A percentile compares a stretch with the other conserved stretches of the same genome.
Conservation (phyloP, 2,329 filamentous ascomycete species). For the Alternaria infectoria region DNA sequence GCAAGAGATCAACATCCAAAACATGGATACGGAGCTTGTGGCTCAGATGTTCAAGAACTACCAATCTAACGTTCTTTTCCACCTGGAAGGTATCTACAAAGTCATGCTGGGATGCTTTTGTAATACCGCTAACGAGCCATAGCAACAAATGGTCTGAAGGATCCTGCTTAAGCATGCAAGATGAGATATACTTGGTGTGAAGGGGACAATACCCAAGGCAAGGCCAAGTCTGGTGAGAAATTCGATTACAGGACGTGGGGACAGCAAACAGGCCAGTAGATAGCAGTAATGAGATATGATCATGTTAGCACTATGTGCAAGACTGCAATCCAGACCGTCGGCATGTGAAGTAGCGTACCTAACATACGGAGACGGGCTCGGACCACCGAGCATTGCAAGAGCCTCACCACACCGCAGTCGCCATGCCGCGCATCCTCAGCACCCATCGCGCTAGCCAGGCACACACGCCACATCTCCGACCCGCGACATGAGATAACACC, state of each 20-base stretch:
- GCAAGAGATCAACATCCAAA: slow-evolving; percentile 96
- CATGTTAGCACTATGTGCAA: neutral
- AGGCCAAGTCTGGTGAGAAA: neutral
- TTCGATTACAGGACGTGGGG: neutral
- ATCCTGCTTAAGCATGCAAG: slow-evolving; percentile 64
- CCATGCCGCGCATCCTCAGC: slow-evolving; percentile 22
- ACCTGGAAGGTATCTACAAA: slow-evolving; percentile 78
- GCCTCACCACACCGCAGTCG: slow-evolving; percentile 22
- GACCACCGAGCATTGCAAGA: slow-evolving; percentile 26
- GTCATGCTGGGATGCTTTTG: slow-evolving; percentile 3
- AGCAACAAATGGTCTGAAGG: slow-evolving; percentile 86
- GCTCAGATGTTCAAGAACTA: slow-evolving; percentile 99
- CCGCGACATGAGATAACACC: slow-evolving; percentile 36
- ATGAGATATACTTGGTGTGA: neutral
- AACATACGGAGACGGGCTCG: slow-evolving; percentile 28
- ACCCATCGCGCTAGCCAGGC: slow-evolving; percentile 22
- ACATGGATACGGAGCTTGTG: slow-evolving; percentile 98
- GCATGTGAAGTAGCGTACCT: neutral
- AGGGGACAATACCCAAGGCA: neutral
- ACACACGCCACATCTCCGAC: slow-evolving; percentile 17
- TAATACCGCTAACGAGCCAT: neutral
- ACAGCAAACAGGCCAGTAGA: neutral
- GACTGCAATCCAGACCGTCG: neutral
- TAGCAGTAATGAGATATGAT: slow-evolving; percentile 8
- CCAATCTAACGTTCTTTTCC: slow-evolving; percentile 95